phyloP scores from a whole-genome alignment of 352 stramenopile genomes.

The Phytophthora uliginosa region DNA sequence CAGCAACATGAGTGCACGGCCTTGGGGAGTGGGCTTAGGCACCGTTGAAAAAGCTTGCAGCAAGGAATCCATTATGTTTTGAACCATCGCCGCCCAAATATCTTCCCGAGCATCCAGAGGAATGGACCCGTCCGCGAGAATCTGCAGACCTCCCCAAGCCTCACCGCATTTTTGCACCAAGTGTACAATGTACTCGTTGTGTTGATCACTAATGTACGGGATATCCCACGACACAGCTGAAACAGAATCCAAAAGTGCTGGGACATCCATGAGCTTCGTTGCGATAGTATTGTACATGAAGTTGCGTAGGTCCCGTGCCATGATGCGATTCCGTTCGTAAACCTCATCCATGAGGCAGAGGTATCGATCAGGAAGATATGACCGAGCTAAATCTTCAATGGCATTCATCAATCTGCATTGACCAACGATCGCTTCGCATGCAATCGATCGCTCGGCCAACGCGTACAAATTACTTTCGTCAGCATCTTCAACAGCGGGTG shows the following conservation, averaged over 20 bases:
- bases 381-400: conserved; percentile 71
- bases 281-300: conserved; percentile 77
- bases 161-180: conserved; percentile 87
- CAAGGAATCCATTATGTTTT: conserved; percentile 91
- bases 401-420: conserved; percentile 74
- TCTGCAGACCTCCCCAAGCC: conserved; percentile 79
- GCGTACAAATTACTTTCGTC: conserved; percentile 70
- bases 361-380: conserved; percentile 74
- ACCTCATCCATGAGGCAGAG: conserved; percentile 78
- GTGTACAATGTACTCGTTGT: conserved; percentile 85
- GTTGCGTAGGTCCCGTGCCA: conserved; percentile 61
- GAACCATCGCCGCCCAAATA: conserved; percentile 87
- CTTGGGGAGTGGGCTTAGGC: conserved; percentile 94
- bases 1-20: conserved; percentile 97
- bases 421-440: conserved; percentile 67
- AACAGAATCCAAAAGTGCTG: conserved; percentile 55
- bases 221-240: conserved; percentile 73
- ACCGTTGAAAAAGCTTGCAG: conserved; percentile 94
- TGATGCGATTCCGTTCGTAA: conserved; percentile 59
- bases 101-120: conserved; percentile 74
- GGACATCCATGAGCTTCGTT: conserved; percentile 53
- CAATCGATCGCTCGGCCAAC: conserved; percentile 71
- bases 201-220: conserved; percentile 68
- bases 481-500: conserved; percentile 54
- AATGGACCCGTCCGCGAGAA: conserved; percentile 72